phyloP scores from a whole-genome alignment of 1,139 yeast species.

The Zygosaccharomyces pseudobailii region DNA sequence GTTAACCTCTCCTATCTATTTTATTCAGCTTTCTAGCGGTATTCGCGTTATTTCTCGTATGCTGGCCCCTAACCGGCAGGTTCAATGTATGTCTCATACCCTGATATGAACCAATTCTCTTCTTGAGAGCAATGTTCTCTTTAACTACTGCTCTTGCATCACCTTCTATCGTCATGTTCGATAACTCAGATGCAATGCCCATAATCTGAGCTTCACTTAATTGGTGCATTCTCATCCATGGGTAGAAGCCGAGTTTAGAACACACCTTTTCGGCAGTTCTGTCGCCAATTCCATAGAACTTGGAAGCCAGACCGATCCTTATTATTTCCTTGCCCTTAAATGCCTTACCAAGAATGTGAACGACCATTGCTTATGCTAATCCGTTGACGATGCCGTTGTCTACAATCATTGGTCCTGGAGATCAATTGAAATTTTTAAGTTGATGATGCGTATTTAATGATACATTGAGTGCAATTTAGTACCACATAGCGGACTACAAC shows the following conservation, averaged over 20 bases:
- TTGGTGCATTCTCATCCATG: constrained; percentile 91
- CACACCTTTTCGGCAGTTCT: constrained; percentile 73
- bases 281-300: constrained; percentile 81
- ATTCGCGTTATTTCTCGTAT: constrained; percentile 82
- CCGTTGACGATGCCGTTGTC: not conserved
- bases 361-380: constrained; percentile 48
- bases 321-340: constrained; percentile 50
- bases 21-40: constrained; percentile 86
- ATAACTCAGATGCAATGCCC: constrained; percentile 80
- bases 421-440: not conserved
- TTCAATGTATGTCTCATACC: constrained; percentile 90
- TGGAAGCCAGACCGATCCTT: constrained; percentile 65
- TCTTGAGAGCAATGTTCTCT: constrained; percentile 75
- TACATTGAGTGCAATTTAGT: not conserved
- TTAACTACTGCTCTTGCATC: constrained; percentile 75
- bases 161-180: constrained; percentile 79
- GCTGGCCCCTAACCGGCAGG: constrained; percentile 90
- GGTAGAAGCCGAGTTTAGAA: constrained; percentile 85
- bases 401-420: not conserved
- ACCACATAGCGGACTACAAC: not conserved
- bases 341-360: constrained; percentile 70
- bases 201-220: constrained; percentile 82
- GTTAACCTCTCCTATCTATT: constrained; percentile 56
- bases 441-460: constrained; percentile 3
- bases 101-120: constrained; percentile 75